Conservation (phyloP, 2,329 filamentous ascomycete species). For the Fusarium udum region DNA sequence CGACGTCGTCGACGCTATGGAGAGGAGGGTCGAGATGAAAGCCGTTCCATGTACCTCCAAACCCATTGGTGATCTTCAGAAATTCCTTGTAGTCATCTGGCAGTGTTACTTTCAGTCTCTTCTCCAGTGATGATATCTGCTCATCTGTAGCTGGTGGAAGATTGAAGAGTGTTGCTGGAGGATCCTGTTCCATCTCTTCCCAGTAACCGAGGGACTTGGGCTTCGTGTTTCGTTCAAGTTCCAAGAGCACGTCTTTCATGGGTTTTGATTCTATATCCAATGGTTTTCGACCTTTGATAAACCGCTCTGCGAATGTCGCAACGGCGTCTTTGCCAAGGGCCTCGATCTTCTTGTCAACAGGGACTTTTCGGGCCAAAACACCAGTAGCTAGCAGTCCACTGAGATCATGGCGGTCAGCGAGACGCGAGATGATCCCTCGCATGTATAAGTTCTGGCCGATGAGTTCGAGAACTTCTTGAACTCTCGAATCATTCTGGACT, state of each 20-base stretch:
- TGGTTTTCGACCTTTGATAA: slow-evolving; percentile 13
- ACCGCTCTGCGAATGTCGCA: slow-evolving; percentile 12
- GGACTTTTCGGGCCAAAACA: slow-evolving; percentile 22
- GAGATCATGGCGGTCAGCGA: slow-evolving; percentile 2
- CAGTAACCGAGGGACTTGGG: background rate
- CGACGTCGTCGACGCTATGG: slow-evolving; percentile 13
- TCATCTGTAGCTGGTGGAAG: slow-evolving; percentile 24
- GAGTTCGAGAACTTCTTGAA: slow-evolving; percentile 15
- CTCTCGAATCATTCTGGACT: slow-evolving; percentile 5
- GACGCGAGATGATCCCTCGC: background rate
- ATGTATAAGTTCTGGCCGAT: slow-evolving; percentile 7
- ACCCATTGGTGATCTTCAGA: slow-evolving; percentile 31
- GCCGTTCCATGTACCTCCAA: slow-evolving; percentile 33
- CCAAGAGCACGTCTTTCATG: slow-evolving; percentile 9
- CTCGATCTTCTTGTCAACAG: slow-evolving; percentile 19
- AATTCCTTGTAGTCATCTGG: slow-evolving; percentile 37
- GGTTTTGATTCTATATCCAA: slow-evolving; percentile 8
- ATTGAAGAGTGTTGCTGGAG: slow-evolving; percentile 28
- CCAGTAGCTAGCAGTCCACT: slow-evolving; percentile 24
- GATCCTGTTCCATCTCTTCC: background rate
- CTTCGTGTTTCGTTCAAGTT: slow-evolving; percentile 24
- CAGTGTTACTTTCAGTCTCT: background rate
- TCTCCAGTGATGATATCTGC: slow-evolving; percentile 23
- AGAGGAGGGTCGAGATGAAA: slow-evolving; percentile 14
- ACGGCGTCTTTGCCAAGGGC: slow-evolving; percentile 2